These are phyloP conservation scores for Neophaeococcomyces mojaviensis DNA, from an alignment of 2,329 filamentous ascomycete species.

Conservation along the genomic window DNA sequence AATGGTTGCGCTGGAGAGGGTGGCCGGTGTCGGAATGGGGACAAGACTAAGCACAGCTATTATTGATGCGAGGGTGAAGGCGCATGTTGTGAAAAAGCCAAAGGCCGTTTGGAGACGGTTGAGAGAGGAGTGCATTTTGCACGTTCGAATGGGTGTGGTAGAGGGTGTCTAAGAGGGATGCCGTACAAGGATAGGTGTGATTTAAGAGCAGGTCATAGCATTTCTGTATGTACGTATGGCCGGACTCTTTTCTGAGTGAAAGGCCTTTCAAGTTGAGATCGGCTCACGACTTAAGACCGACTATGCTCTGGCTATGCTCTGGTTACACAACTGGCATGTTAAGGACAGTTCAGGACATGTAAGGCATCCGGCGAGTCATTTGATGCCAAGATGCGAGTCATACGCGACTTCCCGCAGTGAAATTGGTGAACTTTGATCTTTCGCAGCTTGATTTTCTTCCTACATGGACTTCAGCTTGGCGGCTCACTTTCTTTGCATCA, in stretches of 20 bases:
- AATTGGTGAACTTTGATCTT: not conserved
- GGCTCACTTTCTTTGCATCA: conserved; percentile 10
- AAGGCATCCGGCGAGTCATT: too few relatives aligned
- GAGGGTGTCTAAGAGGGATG: not conserved
- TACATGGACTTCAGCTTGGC: conserved; percentile 9
- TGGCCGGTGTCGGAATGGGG: conserved; percentile 52
- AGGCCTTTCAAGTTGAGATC: too few relatives aligned
- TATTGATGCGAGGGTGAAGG: conserved; percentile 68
- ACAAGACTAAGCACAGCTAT: conserved; percentile 64
- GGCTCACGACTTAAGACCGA: too few relatives aligned
- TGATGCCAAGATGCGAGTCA: not conserved
- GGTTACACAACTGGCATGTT: too few relatives aligned
- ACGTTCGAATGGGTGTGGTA: not conserved
- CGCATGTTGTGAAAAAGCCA: conserved; percentile 94
- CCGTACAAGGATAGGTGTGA: conserved; percentile 2
- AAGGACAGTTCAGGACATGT: too few relatives aligned
- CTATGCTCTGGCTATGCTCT: too few relatives aligned
- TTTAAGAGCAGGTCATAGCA: not conserved
- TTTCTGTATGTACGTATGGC: too few relatives aligned
- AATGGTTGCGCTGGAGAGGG: conserved; percentile 54
- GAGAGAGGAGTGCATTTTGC: conserved; percentile 75
- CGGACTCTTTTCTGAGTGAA: too few relatives aligned
- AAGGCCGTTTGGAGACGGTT: conserved; percentile 87
- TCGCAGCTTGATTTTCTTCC: not conserved
- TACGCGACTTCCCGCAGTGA: not conserved